Conservation (phyloP, 2,329 filamentous ascomycete species). For the Stemphylium lycopersici region DNA sequence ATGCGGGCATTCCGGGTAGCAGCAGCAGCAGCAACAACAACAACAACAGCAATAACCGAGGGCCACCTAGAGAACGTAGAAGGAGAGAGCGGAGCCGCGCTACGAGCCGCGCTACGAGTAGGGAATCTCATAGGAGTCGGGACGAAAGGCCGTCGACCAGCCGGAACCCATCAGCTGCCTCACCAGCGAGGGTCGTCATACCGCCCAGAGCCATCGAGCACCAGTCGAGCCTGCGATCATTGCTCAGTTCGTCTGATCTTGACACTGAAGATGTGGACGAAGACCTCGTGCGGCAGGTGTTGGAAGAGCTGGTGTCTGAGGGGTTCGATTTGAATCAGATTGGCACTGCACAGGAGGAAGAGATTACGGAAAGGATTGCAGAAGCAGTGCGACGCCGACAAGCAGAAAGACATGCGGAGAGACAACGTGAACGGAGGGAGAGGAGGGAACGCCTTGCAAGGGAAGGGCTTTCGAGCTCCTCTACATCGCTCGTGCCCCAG, state of each 20-base stretch:
- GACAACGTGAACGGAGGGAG: slow-evolving; percentile 53
- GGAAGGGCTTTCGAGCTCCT: slow-evolving; percentile 45
- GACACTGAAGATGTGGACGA: slow-evolving; percentile 80
- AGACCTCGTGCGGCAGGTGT: slow-evolving; percentile 87
- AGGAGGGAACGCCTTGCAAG: slow-evolving; percentile 42
- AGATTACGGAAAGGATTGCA: slow-evolving; percentile 87
- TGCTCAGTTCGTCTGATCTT: slow-evolving; percentile 80
- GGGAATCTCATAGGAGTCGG: slow-evolving; percentile 34
- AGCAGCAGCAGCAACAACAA: too few relatives aligned
- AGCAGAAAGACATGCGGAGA: slow-evolving; percentile 64
- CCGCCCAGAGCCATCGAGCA: slow-evolving; percentile 74
- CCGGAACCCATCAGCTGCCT: slow-evolving; percentile 27
- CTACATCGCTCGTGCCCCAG: slow-evolving; percentile 30
- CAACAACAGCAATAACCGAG: slow-evolving; percentile 51
- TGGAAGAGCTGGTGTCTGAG: slow-evolving; percentile 84
- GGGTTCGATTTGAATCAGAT: slow-evolving; percentile 89
- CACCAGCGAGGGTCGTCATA: slow-evolving; percentile 28
- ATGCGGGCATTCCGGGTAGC: slow-evolving; percentile 60
- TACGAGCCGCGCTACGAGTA: slow-evolving; percentile 47
- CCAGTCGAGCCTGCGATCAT: slow-evolving; percentile 83
- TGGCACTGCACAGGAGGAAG: slow-evolving; percentile 82
- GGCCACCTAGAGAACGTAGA: slow-evolving; percentile 38
- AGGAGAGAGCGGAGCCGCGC: slow-evolving; percentile 49
- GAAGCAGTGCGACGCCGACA: slow-evolving; percentile 84
- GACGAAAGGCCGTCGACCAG: slow-evolving; percentile 36